Conservation (phyloP, 768 basidiomycete genomes). For the Mycena floridula region DNA sequence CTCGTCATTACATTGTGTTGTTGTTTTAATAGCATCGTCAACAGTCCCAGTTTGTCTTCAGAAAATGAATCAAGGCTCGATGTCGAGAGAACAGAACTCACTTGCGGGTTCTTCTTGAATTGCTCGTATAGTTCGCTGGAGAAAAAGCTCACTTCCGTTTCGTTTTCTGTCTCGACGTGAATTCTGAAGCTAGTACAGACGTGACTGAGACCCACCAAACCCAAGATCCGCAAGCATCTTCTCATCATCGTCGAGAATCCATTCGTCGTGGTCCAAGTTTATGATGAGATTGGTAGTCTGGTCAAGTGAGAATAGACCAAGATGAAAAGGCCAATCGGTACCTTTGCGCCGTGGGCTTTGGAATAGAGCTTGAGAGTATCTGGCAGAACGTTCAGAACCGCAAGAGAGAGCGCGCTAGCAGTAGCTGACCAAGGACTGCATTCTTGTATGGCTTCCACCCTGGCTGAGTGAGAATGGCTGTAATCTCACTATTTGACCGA, state of each 20-base stretch:
- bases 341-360: slow-evolving; percentile 93
- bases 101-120: slow-evolving; percentile 83
- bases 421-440: slow-evolving; percentile 50
- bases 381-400: slow-evolving; percentile 21
- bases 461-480: slow-evolving; percentile 60
- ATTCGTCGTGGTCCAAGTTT: slow-evolving; percentile 93
- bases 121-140: slow-evolving; percentile 66
- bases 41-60: slow-evolving; percentile 1
- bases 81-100: slow-evolving; percentile 20
- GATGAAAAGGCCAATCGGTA: slow-evolving; percentile 18
- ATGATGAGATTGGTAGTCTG: slow-evolving; percentile 98
- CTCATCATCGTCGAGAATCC: slow-evolving; percentile 72
- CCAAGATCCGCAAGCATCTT: slow-evolving; percentile 64
- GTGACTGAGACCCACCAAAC: slow-evolving; percentile 54
- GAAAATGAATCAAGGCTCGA: neutral
- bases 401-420: neutral
- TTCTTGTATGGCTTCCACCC: slow-evolving; percentile 90
- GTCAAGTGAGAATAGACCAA: neutral
- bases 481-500: too few relatives aligned
- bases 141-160: slow-evolving; percentile 94
- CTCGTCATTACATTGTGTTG: neutral
- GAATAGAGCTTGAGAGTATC: slow-evolving; percentile 95
- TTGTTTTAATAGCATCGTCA: neutral
- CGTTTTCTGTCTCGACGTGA: slow-evolving; percentile 64
- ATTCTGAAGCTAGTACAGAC: neutral